Conservation (phyloP, 371 early-diverging fungal genomes). For the Mucor plumbeus region DNA sequence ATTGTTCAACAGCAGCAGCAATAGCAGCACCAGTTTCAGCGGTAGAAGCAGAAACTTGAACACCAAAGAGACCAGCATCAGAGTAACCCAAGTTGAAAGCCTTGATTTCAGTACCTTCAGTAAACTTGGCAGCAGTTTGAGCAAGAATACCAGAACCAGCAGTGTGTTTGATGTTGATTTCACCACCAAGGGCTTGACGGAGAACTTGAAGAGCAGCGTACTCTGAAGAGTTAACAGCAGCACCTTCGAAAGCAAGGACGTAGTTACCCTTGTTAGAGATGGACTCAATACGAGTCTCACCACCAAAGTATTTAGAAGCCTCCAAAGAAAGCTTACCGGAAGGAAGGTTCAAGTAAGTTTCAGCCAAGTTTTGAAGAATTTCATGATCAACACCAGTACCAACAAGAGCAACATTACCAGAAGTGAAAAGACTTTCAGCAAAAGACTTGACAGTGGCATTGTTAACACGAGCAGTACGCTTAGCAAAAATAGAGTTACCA, state of each 20-base stretch:
- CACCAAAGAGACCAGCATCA: constrained; percentile 93
- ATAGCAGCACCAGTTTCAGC: constrained; percentile 69
- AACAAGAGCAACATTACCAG: constrained; percentile 81
- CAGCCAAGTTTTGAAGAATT: constrained; percentile 68
- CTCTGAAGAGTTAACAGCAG: constrained; percentile 69
- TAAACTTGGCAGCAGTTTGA: constrained; percentile 65
- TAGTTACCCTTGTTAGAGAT: constrained; percentile 41
- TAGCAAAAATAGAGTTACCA: constrained; percentile 92
- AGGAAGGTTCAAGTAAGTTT: constrained; percentile 56
- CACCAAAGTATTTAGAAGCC: constrained; percentile 80
- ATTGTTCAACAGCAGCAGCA: constrained; percentile 74
- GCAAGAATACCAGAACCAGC: constrained; percentile 75
- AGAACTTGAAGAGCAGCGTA: constrained; percentile 80
- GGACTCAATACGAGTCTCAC: constrained; percentile 73
- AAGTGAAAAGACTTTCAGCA: constrained; percentile 72
- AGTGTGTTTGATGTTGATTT: constrained; percentile 77
- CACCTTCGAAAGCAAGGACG: constrained; percentile 84
- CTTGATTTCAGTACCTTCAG: constrained; percentile 60
- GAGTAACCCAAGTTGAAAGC: constrained; percentile 91
- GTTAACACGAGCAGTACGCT: constrained; percentile 59
- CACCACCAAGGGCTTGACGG: constrained; percentile 81
- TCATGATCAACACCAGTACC: constrained; percentile 85
- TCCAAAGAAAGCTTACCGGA: constrained; percentile 52
- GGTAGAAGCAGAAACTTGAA: constrained; percentile 73
- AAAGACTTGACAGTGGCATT: constrained; percentile 74